A percentile compares a stretch with the other conserved stretches of the same genome.
Conservation (phyloP, 768 basidiomycete species). For the Mycena epipterygia region DNA sequence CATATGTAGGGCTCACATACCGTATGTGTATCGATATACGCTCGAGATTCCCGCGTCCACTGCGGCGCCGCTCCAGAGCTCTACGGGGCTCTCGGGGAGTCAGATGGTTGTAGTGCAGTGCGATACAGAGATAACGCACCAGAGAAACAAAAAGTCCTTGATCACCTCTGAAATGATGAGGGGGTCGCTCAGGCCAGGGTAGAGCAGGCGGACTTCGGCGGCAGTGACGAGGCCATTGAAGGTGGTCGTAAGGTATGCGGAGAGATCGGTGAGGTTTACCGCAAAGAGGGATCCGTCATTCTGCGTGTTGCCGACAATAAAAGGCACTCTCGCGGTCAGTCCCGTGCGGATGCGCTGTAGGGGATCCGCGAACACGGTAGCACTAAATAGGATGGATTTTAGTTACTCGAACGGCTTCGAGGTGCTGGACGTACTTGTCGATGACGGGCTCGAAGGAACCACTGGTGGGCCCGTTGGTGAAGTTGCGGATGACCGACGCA, state of each 20-base stretch:
- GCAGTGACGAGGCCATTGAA: slow-evolving; percentile 10
- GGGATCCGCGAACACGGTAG: slow-evolving; percentile 32
- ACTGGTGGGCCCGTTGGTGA: slow-evolving; percentile 29
- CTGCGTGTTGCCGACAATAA: slow-evolving; percentile 37
- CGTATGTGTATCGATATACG: background rate
- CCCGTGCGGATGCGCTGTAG: slow-evolving; percentile 32
- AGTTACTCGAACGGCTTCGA: background rate
- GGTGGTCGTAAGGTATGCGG: slow-evolving; percentile 29
- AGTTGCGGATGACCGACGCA: slow-evolving; percentile 34
- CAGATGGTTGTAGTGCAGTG: background rate
- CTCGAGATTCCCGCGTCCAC: background rate
- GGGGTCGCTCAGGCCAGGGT: slow-evolving; percentile 38
- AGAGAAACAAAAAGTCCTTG: slow-evolving; percentile 33
- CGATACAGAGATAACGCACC: background rate
- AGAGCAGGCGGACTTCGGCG: slow-evolving; percentile 31
- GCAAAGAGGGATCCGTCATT: slow-evolving; percentile 37
- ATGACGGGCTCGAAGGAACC: slow-evolving; percentile 17
- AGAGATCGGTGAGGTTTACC: slow-evolving; percentile 27
- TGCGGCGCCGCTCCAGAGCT: background rate
- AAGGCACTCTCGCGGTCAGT: slow-evolving; percentile 31
- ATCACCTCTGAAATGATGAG: slow-evolving; percentile 32
- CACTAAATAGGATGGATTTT: background rate
- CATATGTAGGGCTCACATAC: background rate
- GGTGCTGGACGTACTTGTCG: slow-evolving; percentile 17
- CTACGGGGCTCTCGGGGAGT: background rate